Evolutionary conservation across 345 rosid genomes (phyloP), one percentile per base, ranked within the genome.

Genomic region (Hirschfeldia incana): DNA sequence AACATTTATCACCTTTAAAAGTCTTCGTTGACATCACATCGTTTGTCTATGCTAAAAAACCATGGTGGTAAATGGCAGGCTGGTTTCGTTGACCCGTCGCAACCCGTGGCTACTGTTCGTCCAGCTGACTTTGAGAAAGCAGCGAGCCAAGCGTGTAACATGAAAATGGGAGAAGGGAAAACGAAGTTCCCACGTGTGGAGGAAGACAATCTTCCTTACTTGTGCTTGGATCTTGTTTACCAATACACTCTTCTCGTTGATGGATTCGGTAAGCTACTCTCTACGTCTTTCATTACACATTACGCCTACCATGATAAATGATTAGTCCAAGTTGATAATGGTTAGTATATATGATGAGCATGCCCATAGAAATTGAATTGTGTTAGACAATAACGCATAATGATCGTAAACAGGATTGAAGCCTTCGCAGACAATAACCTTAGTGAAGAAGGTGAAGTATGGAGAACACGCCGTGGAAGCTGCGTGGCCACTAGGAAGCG

Each of bases 401-500:
- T 27, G 8, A 11, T 59, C 30, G 9, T 58, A 51, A 51, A 78
- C 84, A 95, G 99, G 88, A 55, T 81, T 95, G 67, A 89, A 85
- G 79, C 89, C 93, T 26, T 78, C 89, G 88, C 98, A 93, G 81
- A 81, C 88, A 68, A 89, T 95, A 69, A 95, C 93, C 60, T 82
- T 95, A 76, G 97, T 93, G 78, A 95, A 95, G 89, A 73, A 95
- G 80, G 88, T 95, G 37, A 77, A 88, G 76, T 95, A 91, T 74
- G 85, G 87, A 5, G 79, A 87, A 57, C 61, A 86, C 67, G 86
- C 84, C 1, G 98, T 91, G 10, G 98, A 93, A 87, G 98, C 98
- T 53, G 97, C 98, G 1, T 95, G 99, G 99, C 99, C 99, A 30
- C 88, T 95, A 11, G 99, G 99, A 82, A 95, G 99, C 67, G 99